Conservation (phyloP, 805 yeast genomes). For the Maudiozyma saulgeensis region DNA sequence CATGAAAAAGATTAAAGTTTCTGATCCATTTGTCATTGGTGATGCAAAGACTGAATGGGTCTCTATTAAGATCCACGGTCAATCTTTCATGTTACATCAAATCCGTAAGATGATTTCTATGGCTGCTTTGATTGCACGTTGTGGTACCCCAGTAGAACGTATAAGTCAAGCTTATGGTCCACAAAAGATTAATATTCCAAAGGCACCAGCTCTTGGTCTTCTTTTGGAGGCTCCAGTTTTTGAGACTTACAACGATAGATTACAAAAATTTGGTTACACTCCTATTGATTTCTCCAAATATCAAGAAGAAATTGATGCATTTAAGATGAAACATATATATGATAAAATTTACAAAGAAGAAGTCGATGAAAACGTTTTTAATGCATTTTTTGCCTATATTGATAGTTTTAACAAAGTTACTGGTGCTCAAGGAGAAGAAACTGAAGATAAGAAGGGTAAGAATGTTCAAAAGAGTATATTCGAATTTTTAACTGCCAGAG, state of each 20-base stretch:
- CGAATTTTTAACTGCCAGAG: conserved; percentile 35
- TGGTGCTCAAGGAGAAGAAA: conserved; percentile 41
- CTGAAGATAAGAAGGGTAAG: conserved; percentile 23
- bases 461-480: conserved; percentile 28
- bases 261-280: conserved; percentile 69
- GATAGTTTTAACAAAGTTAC: conserved; percentile 57
- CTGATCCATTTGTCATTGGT: conserved; percentile 85
- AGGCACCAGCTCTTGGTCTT: conserved; percentile 93
- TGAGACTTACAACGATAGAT: conserved; percentile 66
- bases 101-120: conserved; percentile 96
- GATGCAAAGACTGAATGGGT: conserved; percentile 93
- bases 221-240: conserved; percentile 87
- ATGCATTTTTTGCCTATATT: conserved; percentile 84
- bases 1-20: conserved; percentile 69
- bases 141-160: conserved; percentile 73
- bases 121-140: conserved; percentile 78
- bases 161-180: conserved; percentile 69
- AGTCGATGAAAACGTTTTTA: conserved; percentile 74
- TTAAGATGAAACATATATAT: conserved; percentile 81
- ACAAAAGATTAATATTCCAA: conserved; percentile 79
- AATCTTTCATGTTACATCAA: conserved; percentile 96
- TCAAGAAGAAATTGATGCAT: conserved; percentile 64
- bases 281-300: conserved; percentile 59
- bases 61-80: conserved; percentile 93
- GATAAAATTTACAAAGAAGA: conserved; percentile 90